These are phyloP conservation scores for Leishmania martiniquensis DNA, from an alignment of 208 protist species.

Conservation along the genomic window DNA sequence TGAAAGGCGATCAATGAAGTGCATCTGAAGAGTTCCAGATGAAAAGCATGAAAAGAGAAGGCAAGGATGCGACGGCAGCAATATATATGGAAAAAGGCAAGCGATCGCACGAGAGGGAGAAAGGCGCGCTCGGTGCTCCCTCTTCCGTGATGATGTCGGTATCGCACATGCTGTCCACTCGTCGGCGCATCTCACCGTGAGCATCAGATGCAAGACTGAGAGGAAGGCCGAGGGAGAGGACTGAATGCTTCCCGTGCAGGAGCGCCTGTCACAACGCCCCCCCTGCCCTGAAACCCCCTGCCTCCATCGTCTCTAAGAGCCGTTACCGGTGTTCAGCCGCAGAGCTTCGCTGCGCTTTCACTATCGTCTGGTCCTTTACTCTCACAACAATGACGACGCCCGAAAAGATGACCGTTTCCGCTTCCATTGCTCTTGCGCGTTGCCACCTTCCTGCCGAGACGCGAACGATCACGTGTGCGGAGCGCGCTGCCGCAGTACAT, in stretches of 20 bases:
- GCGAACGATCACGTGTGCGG: not conserved
- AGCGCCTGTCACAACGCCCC: not conserved
- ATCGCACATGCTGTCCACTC: not conserved
- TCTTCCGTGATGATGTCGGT: not conserved
- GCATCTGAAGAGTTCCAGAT: too few species aligned
- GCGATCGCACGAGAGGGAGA: conserved; percentile 1
- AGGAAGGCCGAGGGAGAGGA: not conserved
- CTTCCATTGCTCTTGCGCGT: not conserved
- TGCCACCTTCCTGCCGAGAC: not conserved
- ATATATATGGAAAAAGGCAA: conserved; percentile 3
- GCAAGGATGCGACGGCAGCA: too few species aligned
- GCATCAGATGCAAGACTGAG: not conserved
- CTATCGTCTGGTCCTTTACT: too few species aligned
- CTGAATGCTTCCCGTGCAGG: not conserved
- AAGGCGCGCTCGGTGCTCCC: not conserved
- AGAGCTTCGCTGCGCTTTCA: too few species aligned
- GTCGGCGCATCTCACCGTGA: not conserved
- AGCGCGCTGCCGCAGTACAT: not conserved
- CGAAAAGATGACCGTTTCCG: too few species aligned
- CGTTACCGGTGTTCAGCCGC: too few species aligned
- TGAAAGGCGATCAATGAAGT: not conserved
- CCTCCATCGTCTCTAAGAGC: too few species aligned
- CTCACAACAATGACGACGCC: too few species aligned
- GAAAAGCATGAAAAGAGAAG: not conserved
- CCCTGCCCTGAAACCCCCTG: not conserved